Evolutionary conservation across 768 basidiomycete genomes (phyloP), one percentile per base, ranked within the genome.

Genomic region (Suillus subaureus): DNA sequence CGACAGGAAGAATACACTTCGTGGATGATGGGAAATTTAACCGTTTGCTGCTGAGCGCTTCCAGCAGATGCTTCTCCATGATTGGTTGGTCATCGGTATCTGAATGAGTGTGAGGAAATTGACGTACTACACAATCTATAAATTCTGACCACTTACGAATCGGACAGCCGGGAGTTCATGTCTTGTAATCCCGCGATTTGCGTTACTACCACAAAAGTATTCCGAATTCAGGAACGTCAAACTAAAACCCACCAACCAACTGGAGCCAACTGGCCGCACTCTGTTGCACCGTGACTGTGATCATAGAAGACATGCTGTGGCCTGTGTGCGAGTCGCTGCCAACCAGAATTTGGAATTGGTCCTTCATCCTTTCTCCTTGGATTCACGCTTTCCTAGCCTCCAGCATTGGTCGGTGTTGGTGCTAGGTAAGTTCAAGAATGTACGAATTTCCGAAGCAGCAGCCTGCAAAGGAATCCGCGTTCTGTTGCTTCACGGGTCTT

Each of bases 401-500:
- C 7, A 49, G 39, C 56, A 35, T 54, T 52, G n/a, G 12, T 49
- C 23, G 23, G 5, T 49, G 47, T 15, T 57, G 33, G 52, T 39
- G 47, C 39, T 51, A 43, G 42, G 75, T 76, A 67, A 78, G 42
- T 63, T 72, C 42, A 74, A 28, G 52, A 40, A 31, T 64, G 58
- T 40, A n/a, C 4, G 35, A 39, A 5, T 69, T 37, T 42, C 64
- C 63, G 21, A 66, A 66, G 51, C 26, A 54, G 35, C 66, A 71
- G 68, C 62, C 76, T 71, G 45, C 77, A 68, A 61, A 64, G 61
- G 77, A 75, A 52, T 73, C 51, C 6, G 70, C 79, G 11, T 74
- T 79, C 28, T 79, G 77, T 67, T 73, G 75, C 13, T 73, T 80
- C 60, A 70, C 78, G 18, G 74, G 77, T 23, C 66, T 69, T 39